Conservation (phyloP, 2,329 filamentous ascomycete species). For the Colletotrichum chrysophilum region DNA sequence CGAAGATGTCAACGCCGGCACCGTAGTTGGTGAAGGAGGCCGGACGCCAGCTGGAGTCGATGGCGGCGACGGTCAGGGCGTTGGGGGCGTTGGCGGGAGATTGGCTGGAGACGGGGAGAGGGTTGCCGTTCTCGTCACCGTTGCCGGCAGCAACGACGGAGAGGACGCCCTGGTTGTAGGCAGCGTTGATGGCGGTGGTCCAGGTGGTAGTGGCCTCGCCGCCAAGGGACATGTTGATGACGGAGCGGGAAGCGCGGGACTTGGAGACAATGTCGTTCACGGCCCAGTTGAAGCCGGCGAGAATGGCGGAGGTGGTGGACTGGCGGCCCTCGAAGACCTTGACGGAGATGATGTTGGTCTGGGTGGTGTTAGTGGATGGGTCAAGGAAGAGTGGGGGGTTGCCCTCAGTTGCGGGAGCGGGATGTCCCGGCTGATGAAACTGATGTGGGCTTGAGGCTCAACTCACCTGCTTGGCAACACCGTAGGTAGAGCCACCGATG, state of each 20-base stretch:
- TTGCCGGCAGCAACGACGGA: constrained; percentile 63
- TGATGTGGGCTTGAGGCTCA: background rate
- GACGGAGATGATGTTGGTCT: constrained; percentile 44
- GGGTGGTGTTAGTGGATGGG: background rate
- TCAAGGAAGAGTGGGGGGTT: background rate
- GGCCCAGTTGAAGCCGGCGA: constrained; percentile 45
- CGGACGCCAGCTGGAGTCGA: constrained; percentile 40
- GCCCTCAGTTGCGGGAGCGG: background rate
- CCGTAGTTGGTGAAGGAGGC: constrained; percentile 58
- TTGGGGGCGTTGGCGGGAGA: constrained; percentile 54
- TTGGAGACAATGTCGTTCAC: constrained; percentile 48
- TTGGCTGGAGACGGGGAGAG: constrained; percentile 28
- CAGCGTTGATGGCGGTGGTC: constrained; percentile 53
- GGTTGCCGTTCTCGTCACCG: constrained; percentile 34
- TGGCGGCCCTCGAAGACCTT: constrained; percentile 46
- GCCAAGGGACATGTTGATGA: constrained; percentile 63
- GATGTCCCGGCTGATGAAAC: background rate
- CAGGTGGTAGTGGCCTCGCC: constrained; percentile 44
- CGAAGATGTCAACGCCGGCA: constrained; percentile 52
- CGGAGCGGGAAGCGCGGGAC: constrained; percentile 44
- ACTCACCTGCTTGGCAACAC: constrained; percentile 46
- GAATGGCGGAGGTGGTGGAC: constrained; percentile 31
- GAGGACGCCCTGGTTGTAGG: constrained; percentile 52
- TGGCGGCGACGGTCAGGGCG: constrained; percentile 60
- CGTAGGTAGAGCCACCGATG: constrained; percentile 47